Evolutionary conservation across 2,329 filamentous ascomycete species (phyloP), one percentile per base, ranked within the genome.

Genomic region (Aureobasidium musti): DNA sequence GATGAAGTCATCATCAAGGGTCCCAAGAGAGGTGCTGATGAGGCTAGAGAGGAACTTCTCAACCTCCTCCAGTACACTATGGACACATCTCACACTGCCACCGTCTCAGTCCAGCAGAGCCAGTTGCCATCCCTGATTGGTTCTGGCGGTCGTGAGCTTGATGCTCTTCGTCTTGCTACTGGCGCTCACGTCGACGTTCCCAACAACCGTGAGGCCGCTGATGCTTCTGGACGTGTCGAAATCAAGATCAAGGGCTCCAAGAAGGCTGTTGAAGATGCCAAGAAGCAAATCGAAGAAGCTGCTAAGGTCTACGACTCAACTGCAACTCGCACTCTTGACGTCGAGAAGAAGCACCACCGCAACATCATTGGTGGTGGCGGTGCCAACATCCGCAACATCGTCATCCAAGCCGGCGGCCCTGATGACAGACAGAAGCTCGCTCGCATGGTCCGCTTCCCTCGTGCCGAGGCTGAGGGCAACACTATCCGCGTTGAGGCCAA

Each of bases 121-220:
- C 93, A 98, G 77, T 84, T 99, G 67, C 92, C 93, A n/a, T 94
- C 91, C 21, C 81, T 99, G 70, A 98, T 99, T 73, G 95, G 95
- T 59, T 89, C 92, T 73, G 91, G 92, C 47, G 95, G 95, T 70
- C 88, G 89, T 72, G 92, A 91, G 72, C 91, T 99, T 84, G 95
- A 98, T 73, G 90, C 92, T 74, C 83, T 99, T 57, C 90, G 95
- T 68, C 87, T 92, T 70, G 82, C 87, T 65, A 96, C 92, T 56
- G 92, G 92, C 64, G 92, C 92, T 28, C 90, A 90, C 79, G 94
- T 99, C 70, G 94, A 98, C 75, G 91, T 99, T 57, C 95, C 95
- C 30, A 89, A 90, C 69, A 88, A 88, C 65, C 86, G 89, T 68
- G 91, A 96, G 70, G 85, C 86, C 19, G 81, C 83, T 30, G 86